Conservation (phyloP, 208 protist genomes). For the Novymonas esmeraldas region DNA sequence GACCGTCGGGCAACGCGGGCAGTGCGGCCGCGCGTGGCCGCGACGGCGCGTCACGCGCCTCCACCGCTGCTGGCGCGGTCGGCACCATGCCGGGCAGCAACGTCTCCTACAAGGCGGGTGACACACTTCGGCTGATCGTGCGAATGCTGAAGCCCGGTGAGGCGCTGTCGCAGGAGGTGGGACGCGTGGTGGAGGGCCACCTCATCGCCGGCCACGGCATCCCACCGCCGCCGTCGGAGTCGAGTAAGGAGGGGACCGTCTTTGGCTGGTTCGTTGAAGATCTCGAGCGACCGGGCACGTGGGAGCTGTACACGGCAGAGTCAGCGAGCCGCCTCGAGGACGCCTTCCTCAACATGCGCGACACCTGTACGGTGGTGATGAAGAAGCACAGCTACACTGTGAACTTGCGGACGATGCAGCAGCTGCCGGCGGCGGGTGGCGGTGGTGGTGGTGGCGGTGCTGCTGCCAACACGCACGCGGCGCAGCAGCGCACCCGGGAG, state of each 20-base stretch:
- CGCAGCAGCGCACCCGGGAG: slow-evolving; percentile 28
- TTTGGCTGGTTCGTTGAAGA: slow-evolving; percentile 82
- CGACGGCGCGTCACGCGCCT: background rate
- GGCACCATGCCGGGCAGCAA: background rate
- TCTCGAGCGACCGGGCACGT: slow-evolving; percentile 52
- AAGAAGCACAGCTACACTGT: slow-evolving; percentile 71
- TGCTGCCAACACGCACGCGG: background rate
- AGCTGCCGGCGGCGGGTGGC: slow-evolving; percentile 22
- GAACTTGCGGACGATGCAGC: slow-evolving; percentile 57
- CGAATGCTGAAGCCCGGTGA: slow-evolving; percentile 27
- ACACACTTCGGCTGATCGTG: slow-evolving; percentile 23
- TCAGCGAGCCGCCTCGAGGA: slow-evolving; percentile 58
- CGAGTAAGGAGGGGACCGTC: slow-evolving; percentile 3
- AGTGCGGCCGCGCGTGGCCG: background rate
- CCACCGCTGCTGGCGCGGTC: background rate
- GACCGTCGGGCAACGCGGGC: background rate
- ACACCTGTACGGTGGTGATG: slow-evolving; percentile 52
- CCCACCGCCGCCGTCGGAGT: slow-evolving; percentile 16
- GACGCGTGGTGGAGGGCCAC: slow-evolving; percentile 20
- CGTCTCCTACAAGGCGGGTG: slow-evolving; percentile 1
- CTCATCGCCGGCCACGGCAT: slow-evolving; percentile 3
- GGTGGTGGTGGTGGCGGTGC: background rate
- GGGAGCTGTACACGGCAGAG: slow-evolving; percentile 62
- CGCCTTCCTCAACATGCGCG: slow-evolving; percentile 37
- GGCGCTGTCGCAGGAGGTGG: slow-evolving; percentile 34